Evolutionary conservation across 805 yeast genomes (phyloP).

Genomic region (Candida quercuum): DNA sequence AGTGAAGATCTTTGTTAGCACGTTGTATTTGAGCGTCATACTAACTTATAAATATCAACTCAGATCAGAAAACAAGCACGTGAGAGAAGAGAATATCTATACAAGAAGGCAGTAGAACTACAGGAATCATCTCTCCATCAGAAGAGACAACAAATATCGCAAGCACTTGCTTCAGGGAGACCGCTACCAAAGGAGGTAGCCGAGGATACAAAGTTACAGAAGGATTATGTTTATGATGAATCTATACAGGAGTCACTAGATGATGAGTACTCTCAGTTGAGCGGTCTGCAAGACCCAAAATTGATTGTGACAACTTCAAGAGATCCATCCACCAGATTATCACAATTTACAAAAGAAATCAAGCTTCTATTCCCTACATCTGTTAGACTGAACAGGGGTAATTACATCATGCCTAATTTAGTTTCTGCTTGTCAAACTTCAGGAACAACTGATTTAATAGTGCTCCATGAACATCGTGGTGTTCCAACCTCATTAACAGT

Average conservation of each 20-base stretch:
- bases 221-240: slow-evolving; percentile 84
- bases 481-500: slow-evolving; percentile 91
- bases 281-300: slow-evolving; percentile 88
- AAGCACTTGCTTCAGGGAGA: slow-evolving; percentile 88
- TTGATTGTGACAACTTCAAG: slow-evolving; percentile 91
- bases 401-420: slow-evolving; percentile 75
- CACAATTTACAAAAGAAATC: slow-evolving; percentile 91
- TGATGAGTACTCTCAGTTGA: slow-evolving; percentile 84
- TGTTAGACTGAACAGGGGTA: slow-evolving; percentile 89
- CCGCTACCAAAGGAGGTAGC: slow-evolving; percentile 86
- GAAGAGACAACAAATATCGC: slow-evolving; percentile 79
- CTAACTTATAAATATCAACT: neutral
- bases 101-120: slow-evolving; percentile 80
- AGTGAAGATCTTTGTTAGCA: neutral
- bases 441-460: slow-evolving; percentile 76
- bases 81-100: slow-evolving; percentile 91
- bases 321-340: slow-evolving; percentile 77
- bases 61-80: slow-evolving; percentile 80
- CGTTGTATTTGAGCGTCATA: neutral
- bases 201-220: slow-evolving; percentile 76
- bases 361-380: slow-evolving; percentile 86
- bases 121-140: slow-evolving; percentile 85
- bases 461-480: slow-evolving; percentile 96
- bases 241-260: slow-evolving; percentile 62
- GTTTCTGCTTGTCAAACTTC: slow-evolving; percentile 80